These are phyloP conservation scores for Spizellomyces punctatus DNA, from an alignment of 192 early-diverging fungal genomes.

Conservation along the genomic window DNA sequence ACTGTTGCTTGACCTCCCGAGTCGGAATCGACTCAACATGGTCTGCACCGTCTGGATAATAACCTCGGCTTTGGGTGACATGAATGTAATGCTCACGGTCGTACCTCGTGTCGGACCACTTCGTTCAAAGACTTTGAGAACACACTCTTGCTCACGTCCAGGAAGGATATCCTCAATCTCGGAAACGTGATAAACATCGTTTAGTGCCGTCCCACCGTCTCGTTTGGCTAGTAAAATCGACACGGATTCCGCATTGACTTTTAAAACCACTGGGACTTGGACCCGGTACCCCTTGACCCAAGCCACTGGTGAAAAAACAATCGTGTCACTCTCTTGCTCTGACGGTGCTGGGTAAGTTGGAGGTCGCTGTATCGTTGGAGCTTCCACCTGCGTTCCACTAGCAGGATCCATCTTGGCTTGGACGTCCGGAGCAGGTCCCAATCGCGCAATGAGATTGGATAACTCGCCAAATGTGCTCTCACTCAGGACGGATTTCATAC, in stretches of 20 bases:
- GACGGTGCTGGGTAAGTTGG: slow-evolving; percentile 23
- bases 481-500: not conserved
- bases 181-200: slow-evolving; percentile 85
- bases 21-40: slow-evolving; percentile 17
- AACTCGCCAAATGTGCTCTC: slow-evolving; percentile 69
- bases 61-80: slow-evolving; percentile 17
- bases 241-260: slow-evolving; percentile 79
- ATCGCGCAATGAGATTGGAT: slow-evolving; percentile 79
- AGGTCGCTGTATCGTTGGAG: not conserved
- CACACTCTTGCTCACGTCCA: slow-evolving; percentile 23
- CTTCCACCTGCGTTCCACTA: not conserved
- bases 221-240: slow-evolving; percentile 55
- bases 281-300: slow-evolving; percentile 68
- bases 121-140: slow-evolving; percentile 35
- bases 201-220: slow-evolving; percentile 40
- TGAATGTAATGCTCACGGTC: slow-evolving; percentile 9
- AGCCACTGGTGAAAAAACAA: slow-evolving; percentile 63
- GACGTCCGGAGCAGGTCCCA: slow-evolving; percentile 80
- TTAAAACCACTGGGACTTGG: slow-evolving; percentile 75
- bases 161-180: slow-evolving; percentile 76
- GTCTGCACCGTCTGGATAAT: slow-evolving; percentile 17
- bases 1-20: not conserved
- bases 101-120: not conserved
- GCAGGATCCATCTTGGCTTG: not conserved
- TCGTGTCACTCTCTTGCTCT: slow-evolving; percentile 66